phyloP scores from a whole-genome alignment of 345 rosid genomes.

The Laguncularia racemosa region DNA sequence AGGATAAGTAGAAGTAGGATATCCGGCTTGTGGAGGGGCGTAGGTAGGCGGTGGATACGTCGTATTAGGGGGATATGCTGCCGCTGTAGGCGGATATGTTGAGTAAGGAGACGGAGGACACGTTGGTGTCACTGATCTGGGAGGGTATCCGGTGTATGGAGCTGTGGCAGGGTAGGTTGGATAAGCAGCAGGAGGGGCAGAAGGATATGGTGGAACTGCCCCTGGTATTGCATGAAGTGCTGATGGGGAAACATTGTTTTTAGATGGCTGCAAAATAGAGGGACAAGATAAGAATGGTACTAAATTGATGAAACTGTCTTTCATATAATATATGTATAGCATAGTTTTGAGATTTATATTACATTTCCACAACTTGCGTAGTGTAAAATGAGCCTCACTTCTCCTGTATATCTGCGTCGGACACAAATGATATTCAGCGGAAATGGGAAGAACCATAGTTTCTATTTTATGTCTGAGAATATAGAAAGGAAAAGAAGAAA shows the following conservation, averaged over 20 bases:
- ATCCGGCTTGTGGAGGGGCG: not conserved
- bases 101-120: not conserved
- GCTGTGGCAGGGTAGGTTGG: constrained; percentile 2
- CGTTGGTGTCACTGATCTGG: constrained; percentile 1
- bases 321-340: too few relatives aligned
- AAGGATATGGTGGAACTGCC: not conserved
- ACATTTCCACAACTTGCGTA: constrained; percentile 16
- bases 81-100: constrained; percentile 3
- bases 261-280: not conserved
- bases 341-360: not conserved
- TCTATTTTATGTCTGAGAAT: too few relatives aligned
- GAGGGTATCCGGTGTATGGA: constrained; percentile 8
- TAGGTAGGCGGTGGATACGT: not conserved
- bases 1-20: too few relatives aligned
- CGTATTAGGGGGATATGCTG: constrained; percentile 7
- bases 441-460: too few relatives aligned
- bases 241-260: not conserved
- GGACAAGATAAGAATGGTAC: too few relatives aligned
- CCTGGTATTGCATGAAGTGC: not conserved
- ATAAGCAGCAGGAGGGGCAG: not conserved
- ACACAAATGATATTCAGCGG: not conserved
- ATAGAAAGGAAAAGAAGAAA: too few relatives aligned
- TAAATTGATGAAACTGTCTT: too few relatives aligned
- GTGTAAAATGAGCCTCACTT: constrained; percentile 36
- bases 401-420: constrained; percentile 31